Evolutionary conservation across 306 rosid genomes (phyloP).

Genomic region (Neltuma alba): DNA sequence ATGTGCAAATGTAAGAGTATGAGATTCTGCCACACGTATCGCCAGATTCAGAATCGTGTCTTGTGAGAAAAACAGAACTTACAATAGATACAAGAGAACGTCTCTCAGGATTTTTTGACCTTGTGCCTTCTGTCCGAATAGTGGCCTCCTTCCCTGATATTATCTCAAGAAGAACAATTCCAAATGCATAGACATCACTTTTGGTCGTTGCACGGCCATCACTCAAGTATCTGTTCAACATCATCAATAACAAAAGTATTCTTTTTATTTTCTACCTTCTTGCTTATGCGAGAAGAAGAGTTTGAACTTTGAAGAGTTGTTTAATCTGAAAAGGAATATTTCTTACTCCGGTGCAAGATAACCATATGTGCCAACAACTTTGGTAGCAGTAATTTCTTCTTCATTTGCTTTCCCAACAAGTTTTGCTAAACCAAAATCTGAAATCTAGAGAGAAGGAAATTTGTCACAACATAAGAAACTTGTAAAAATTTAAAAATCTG

Average conservation of each 20-base stretch:
- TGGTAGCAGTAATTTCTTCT: constrained; percentile 81
- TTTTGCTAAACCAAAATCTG: constrained; percentile 98
- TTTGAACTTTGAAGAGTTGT: constrained; percentile 4
- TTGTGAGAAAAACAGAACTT: constrained; percentile 43
- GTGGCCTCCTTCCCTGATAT: constrained; percentile 91
- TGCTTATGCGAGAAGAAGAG: constrained; percentile 5
- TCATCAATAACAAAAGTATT: background rate
- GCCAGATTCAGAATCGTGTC: constrained; percentile 1
- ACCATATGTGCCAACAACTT: constrained; percentile 97
- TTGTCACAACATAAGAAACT: constrained; percentile 24
- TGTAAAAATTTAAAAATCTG: background rate
- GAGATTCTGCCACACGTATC: background rate
- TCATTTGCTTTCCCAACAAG: constrained; percentile 78
- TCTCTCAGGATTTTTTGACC: constrained; percentile 74
- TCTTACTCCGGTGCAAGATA: constrained; percentile 98
- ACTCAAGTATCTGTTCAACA: constrained; percentile 77
- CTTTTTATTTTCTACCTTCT: background rate
- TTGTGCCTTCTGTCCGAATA: constrained; percentile 72
- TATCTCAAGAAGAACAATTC: constrained; percentile 89
- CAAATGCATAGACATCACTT: constrained; percentile 94
- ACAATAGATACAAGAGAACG: constrained; percentile 92
- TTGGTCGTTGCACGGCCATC: constrained; percentile 90
- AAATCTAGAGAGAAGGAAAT: constrained; percentile 58
- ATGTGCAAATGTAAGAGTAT: constrained; percentile 20
- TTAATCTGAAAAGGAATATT: background rate